phyloP scores from a whole-genome alignment of 108 stramenopile genomes.

The Schizochytrium sp. region DNA sequence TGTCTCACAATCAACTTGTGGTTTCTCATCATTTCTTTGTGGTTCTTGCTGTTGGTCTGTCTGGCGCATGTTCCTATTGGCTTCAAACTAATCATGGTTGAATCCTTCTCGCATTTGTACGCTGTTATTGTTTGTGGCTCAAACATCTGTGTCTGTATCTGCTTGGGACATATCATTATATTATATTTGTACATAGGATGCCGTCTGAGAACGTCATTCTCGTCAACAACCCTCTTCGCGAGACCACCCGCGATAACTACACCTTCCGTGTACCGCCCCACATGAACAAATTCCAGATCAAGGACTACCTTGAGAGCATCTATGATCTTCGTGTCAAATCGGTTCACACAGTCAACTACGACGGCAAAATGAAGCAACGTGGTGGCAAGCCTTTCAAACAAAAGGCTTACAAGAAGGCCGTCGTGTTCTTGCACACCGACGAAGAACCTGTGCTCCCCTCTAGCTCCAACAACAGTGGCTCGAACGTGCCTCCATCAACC shows the following conservation, averaged over 20 bases:
- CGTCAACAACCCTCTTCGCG: slow-evolving; percentile 18
- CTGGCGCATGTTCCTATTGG: no score
- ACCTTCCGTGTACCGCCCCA: slow-evolving; percentile 10
- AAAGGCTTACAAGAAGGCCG: slow-evolving; percentile 38
- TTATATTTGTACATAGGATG: neutral
- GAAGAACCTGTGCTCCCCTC: neutral
- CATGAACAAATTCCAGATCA: slow-evolving; percentile 56
- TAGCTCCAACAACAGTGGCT: no score
- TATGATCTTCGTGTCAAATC: slow-evolving; percentile 18
- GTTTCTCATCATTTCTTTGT: no score
- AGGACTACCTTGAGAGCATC: slow-evolving; percentile 26
- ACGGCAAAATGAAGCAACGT: slow-evolving; percentile 29
- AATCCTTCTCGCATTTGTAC: no score
- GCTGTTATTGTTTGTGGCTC: no score
- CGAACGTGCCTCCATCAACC: no score
- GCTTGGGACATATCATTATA: no score
- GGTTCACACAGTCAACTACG: slow-evolving; percentile 31
- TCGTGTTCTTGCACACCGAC: neutral
- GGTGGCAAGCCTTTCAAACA: neutral
- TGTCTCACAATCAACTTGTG: no score
- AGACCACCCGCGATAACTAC: neutral
- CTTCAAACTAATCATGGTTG: no score
- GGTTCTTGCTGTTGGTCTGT: no score
- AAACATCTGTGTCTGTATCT: no score
- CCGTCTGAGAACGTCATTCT: slow-evolving; percentile 46